phyloP scores from a whole-genome alignment of 805 yeast genomes.

The Yarrowia phangngaensis region DNA sequence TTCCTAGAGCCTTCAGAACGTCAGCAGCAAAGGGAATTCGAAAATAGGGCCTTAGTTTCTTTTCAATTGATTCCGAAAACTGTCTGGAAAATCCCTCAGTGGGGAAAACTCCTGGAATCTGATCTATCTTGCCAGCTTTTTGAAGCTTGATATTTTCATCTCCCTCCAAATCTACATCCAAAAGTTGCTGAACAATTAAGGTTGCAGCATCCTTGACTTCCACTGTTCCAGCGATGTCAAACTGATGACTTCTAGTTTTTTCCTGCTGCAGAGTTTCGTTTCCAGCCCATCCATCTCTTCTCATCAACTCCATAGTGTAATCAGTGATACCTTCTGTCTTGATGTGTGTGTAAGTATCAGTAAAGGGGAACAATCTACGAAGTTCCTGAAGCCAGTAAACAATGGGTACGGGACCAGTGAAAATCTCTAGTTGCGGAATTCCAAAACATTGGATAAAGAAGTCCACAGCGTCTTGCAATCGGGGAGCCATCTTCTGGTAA shows the following conservation, averaged over 20 bases:
- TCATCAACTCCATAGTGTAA: conserved; percentile 10
- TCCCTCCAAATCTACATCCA: conserved; percentile 23
- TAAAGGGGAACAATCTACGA: conserved; percentile 1
- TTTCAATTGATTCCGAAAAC: conserved; percentile 1
- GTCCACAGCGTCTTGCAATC: conserved; percentile 19
- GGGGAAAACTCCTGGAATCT: conserved; percentile 7
- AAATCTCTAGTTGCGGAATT: conserved; percentile 21
- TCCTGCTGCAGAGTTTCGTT: conserved; percentile 15
- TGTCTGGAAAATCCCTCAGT: conserved; percentile 4
- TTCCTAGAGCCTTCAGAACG: conserved; percentile 18
- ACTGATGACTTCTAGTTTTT: not conserved
- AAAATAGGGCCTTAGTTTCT: conserved; percentile 16
- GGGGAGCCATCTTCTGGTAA: not conserved
- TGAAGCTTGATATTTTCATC: conserved; percentile 22
- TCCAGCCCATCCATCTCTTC: conserved; percentile 7
- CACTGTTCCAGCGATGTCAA: conserved; percentile 14
- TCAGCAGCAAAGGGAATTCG: conserved; percentile 17
- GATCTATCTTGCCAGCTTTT: conserved; percentile 14
- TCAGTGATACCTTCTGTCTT: conserved; percentile 19
- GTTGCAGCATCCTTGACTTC: conserved; percentile 9
- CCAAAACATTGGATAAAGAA: conserved; percentile 24
- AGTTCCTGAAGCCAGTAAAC: conserved; percentile 23
- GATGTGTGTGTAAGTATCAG: conserved; percentile 11
- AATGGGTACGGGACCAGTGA: conserved; percentile 19
- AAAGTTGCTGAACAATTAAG: conserved; percentile 3